Conservation (phyloP, 495 filamentous ascomycete genomes). For the Aspergillus incahuasiensis region DNA sequence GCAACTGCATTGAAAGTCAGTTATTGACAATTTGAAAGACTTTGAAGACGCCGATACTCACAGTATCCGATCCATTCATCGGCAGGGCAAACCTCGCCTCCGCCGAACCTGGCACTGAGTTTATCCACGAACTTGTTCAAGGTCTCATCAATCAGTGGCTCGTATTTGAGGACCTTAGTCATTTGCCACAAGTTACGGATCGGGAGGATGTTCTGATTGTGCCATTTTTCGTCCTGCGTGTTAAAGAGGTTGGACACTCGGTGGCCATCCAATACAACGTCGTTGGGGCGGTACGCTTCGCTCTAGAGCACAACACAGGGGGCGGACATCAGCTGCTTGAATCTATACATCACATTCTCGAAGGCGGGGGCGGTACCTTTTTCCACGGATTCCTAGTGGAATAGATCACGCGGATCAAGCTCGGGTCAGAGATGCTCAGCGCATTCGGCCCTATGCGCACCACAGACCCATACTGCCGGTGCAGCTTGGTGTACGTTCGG, state of each 20-base stretch:
- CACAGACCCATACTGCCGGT: constrained; percentile 30
- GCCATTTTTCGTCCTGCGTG: constrained; percentile 27
- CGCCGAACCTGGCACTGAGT: constrained; percentile 19
- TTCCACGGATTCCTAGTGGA: constrained; percentile 28
- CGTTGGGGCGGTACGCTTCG: constrained; percentile 26
- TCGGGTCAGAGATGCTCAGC: constrained; percentile 34
- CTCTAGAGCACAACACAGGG: constrained; percentile 14
- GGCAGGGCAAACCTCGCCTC: constrained; percentile 8
- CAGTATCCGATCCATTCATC: constrained; percentile 15
- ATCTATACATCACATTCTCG: constrained; percentile 4
- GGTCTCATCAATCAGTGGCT: constrained; percentile 23
- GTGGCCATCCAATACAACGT: constrained; percentile 19
- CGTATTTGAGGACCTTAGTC: constrained; percentile 27
- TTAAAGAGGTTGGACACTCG: constrained; percentile 29
- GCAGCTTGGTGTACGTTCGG: constrained; percentile 25
- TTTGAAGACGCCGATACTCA: neutral
- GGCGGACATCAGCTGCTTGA: neutral
- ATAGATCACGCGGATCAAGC: constrained; percentile 28
- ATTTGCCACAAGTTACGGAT: constrained; percentile 25
- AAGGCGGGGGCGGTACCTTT: constrained; percentile 20
- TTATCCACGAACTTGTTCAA: constrained; percentile 24
- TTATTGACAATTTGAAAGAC: too few relatives aligned
- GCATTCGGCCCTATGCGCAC: constrained; percentile 36
- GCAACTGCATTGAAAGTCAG: constrained; percentile 27
- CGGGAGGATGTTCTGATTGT: constrained; percentile 24